Evolutionary conservation across 2,329 filamentous ascomycete species (phyloP).

Genomic region (Coniella lustricola): DNA sequence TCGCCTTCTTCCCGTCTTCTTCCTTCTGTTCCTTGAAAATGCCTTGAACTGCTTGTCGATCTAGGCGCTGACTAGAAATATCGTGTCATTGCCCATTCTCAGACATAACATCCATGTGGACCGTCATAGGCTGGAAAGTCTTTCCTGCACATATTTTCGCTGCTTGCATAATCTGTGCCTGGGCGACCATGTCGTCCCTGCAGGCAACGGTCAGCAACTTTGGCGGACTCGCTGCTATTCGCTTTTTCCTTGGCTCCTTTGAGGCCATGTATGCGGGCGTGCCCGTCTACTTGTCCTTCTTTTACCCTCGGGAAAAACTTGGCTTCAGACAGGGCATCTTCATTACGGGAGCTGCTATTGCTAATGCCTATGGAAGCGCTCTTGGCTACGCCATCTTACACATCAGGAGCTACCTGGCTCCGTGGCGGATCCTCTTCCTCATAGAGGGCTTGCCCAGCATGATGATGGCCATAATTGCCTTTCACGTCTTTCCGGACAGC

Average conservation of each 20-base stretch:
- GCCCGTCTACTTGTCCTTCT: conserved; percentile 42
- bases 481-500: conserved; percentile 35
- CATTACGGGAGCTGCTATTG: conserved; percentile 32
- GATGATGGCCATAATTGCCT: conserved; percentile 32
- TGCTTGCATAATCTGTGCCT: conserved; percentile 34
- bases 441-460: conserved; percentile 37
- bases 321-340: conserved; percentile 51
- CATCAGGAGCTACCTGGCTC: conserved; percentile 21
- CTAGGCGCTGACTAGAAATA: neutral
- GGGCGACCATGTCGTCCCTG: conserved; percentile 36
- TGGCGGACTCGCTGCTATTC: conserved; percentile 32
- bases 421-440: conserved; percentile 40
- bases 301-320: conserved; percentile 51
- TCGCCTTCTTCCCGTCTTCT: neutral
- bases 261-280: conserved; percentile 33
- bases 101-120: conserved; percentile 17
- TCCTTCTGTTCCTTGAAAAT: no score
- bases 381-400: conserved; percentile 32
- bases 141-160: conserved; percentile 30
- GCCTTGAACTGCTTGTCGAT: neutral
- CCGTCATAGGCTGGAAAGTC: conserved; percentile 17
- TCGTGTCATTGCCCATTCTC: no score
- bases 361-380: conserved; percentile 31
- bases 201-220: conserved; percentile 32
- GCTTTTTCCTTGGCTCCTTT: conserved; percentile 35